These are phyloP conservation scores for Phaeosphaeriaceae sp. DNA, from an alignment of 2,329 filamentous ascomycete species.

Conservation along the genomic window DNA sequence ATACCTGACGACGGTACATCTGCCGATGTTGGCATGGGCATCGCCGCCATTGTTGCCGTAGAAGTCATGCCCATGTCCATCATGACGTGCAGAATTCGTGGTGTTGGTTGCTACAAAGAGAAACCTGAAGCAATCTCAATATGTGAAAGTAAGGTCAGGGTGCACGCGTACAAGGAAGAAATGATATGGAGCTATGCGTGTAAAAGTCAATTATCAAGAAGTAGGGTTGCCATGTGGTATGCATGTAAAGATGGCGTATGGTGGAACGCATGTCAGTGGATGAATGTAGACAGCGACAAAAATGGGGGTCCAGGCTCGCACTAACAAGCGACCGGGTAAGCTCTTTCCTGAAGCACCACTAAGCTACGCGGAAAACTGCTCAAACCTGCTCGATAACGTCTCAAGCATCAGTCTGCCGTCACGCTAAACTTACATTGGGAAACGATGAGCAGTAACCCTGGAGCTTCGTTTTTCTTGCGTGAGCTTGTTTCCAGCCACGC, in stretches of 20 bases:
- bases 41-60: constrained; percentile 15
- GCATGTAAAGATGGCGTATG: background rate
- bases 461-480: background rate
- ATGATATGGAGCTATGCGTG: background rate
- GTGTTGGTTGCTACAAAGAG: background rate
- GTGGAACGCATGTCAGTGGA: background rate
- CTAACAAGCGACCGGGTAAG: background rate
- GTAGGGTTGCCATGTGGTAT: background rate
- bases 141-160: background rate
- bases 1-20: background rate
- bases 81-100: background rate
- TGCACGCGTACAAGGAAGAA: background rate
- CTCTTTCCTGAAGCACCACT: background rate
- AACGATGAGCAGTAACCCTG: background rate
- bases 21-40: constrained; percentile 17
- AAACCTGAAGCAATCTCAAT: background rate
- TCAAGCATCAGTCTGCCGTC: background rate
- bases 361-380: constrained; percentile 16
- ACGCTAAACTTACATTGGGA: constrained; percentile 1
- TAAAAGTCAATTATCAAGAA: background rate
- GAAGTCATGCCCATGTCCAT: constrained; percentile 14
- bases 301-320: background rate
- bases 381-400: constrained; percentile 12
- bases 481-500: background rate
- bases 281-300: background rate